Base-by-base conservation (phyloP, 208 protist genomes). In the Herpetomonas samuelpessoai region DNA sequence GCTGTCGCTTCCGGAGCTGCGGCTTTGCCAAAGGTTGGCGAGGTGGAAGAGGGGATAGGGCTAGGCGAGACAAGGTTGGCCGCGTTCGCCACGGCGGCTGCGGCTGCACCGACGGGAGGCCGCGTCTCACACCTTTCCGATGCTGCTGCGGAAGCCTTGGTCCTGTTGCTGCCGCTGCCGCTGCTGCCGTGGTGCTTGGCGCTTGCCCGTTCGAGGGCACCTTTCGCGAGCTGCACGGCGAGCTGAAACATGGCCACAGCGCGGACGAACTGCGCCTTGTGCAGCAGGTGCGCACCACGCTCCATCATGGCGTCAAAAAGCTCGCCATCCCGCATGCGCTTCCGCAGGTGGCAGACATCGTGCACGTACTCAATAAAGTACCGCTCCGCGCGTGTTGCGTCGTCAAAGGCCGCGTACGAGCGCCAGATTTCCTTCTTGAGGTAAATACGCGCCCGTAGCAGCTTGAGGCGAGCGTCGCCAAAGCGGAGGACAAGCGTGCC, bases 331-430 rank as follows among this genome's bases (percentile, higher is more conserved):
- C 83, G 76, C 18, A 50, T 9, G 31, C 63, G 65, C 1, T 65
- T 64, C 0, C 77, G 77, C 29, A 79, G 54, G 65, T 60, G 54
- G n/a, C 74, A 74, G 35, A 92, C 44, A 6, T 70, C 61, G 41
- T 78, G 68, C 28, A 85, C 65, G 46, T 86, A 92, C 44, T 84
- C 72, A 0, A 70, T 64, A 57, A 95, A 95, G 72, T 83, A 91
- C 39, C 74, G 74, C 57, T 64, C 58, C 10, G 80, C 70, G 39
- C 81, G 74, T 3, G 52, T 58, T 38, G 62, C 24, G 53, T 91
- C 70, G 57, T 78, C 69, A 51, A 88, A 73, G 61, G 67, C 75
- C 22, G 84, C 69, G 64, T 92, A 74, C 6, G 83, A 66, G 27
- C 68, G 68, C 86, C 88, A 95, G 18, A 73, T 71, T 53, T 84